Evolutionary conservation across 23 red algal genomes (phyloP), one percentile per base, ranked within the genome.

Genomic region (Pyropia haitanensis): DNA sequence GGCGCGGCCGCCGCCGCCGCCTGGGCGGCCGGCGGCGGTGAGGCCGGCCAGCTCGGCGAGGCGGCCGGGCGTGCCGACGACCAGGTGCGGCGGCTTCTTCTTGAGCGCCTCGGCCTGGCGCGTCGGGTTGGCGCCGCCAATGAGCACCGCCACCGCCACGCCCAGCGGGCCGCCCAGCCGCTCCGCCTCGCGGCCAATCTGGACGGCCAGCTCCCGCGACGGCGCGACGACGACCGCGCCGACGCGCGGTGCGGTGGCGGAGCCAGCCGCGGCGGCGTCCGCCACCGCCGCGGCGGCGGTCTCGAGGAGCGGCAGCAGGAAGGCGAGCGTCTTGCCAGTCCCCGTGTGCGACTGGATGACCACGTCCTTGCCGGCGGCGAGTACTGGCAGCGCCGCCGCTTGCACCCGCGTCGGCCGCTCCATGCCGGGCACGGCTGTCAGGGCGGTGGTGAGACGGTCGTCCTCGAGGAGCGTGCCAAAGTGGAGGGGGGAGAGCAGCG

Each of bases 281-380:
- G 60, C 77, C 44, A 70, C 28, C 51, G 60, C 75, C 53, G 53
- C 58, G 32, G 32, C 44, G 27, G 86, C 65, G 61, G 51, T 64
- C 63, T 95, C 90, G 28, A 95, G 60, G 49, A 95, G 56, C 6
- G 90, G 90, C 16, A 95, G 55, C 29, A 87, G 33, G 50, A 87
- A 95, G 5, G 90, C 80, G n/a, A 88, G 53, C 7, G 90, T 95
- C 58, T 95, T 95, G 25, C 90, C 90, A 0, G 90, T 76, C 8
- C 90, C 90, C 33, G 90, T 95, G 61, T 88, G 67, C 25, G 75
- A 77, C 33, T 83, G 78, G 49, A 87, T 68, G 17, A 95, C 76
- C 33, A 95, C 64, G 56, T 86, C 80, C 14, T 72, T 65, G 27
- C 81, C 81, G 26, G 79, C 86, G 19, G 56, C 9, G n/a, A 83